phyloP scores from a whole-genome alignment of 257 asterid genomes.

The Handroanthus guayacan region DNA sequence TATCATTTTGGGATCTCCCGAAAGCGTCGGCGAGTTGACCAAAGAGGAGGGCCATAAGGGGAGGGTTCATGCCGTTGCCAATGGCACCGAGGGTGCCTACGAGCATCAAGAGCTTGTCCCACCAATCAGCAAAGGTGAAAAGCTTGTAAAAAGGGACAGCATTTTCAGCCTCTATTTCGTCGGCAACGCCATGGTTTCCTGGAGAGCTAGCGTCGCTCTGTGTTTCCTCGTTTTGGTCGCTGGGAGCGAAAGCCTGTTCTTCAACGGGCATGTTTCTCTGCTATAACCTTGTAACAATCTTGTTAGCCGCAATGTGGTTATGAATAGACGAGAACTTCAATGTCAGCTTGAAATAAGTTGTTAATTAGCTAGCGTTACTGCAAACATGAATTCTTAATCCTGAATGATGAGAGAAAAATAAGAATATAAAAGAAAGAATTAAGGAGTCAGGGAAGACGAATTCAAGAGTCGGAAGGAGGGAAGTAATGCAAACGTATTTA shows the following conservation, averaged over 20 bases:
- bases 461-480: slow-evolving; percentile 15
- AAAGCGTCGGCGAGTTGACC: slow-evolving; percentile 78
- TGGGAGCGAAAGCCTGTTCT: slow-evolving; percentile 45
- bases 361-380: not conserved
- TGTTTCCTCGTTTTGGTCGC: slow-evolving; percentile 26
- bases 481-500: slow-evolving; percentile 8
- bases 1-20: slow-evolving; percentile 42
- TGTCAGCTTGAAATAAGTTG: not conserved
- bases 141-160: slow-evolving; percentile 76
- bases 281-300: no score
- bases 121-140: slow-evolving; percentile 65
- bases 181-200: not conserved
- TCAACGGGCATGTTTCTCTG: slow-evolving; percentile 35
- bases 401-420: not conserved
- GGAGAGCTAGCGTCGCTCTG: slow-evolving; percentile 7
- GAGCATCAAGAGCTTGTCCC: slow-evolving; percentile 67
- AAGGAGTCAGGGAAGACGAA: slow-evolving; percentile 15
- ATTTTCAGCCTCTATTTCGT: slow-evolving; percentile 31
- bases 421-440: not conserved
- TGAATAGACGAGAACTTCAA: no score
- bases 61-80: slow-evolving; percentile 71
- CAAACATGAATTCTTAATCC: not conserved
- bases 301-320: no score
- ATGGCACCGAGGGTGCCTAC: slow-evolving; percentile 71
- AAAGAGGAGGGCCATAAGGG: slow-evolving; percentile 77